These are phyloP conservation scores for Stachybotrys echinatus DNA, from an alignment of 2,329 filamentous ascomycete species.

Conservation along the genomic window DNA sequence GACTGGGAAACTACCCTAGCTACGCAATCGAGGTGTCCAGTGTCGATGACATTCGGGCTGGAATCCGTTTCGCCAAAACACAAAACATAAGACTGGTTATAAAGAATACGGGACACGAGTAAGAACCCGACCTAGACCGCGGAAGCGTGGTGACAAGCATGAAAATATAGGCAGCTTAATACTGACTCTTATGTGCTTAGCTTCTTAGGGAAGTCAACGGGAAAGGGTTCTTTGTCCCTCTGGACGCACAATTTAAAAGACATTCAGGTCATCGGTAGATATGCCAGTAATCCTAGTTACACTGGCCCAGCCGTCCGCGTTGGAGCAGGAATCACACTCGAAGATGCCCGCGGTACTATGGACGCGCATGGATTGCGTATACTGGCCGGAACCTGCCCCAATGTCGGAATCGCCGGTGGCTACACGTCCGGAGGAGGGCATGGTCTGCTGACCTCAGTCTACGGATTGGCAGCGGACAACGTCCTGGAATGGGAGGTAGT, in stretches of 20 bases:
- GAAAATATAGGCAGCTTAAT: background rate
- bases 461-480: conserved; percentile 44
- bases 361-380: conserved; percentile 36
- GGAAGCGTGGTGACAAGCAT: no score
- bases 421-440: conserved; percentile 45
- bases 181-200: conserved; percentile 4
- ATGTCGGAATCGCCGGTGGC: conserved; percentile 37
- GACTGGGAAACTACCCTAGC: no score
- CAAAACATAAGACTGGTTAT: no score
- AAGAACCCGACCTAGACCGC: no score
- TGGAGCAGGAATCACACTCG: conserved; percentile 46
- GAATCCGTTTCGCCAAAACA: no score
- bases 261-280: conserved; percentile 8
- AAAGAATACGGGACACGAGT: no score
- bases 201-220: conserved; percentile 29
- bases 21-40: no score
- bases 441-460: conserved; percentile 30
- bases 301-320: conserved; percentile 44
- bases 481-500: conserved; percentile 39
- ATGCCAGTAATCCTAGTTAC: conserved; percentile 16
- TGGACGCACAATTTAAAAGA: conserved; percentile 35
- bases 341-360: conserved; percentile 43
- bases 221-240: conserved; percentile 27
- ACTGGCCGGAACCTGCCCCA: conserved; percentile 44
- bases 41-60: no score